Conservation (phyloP, 345 rosid genomes). For the Syzygium jambos region DNA sequence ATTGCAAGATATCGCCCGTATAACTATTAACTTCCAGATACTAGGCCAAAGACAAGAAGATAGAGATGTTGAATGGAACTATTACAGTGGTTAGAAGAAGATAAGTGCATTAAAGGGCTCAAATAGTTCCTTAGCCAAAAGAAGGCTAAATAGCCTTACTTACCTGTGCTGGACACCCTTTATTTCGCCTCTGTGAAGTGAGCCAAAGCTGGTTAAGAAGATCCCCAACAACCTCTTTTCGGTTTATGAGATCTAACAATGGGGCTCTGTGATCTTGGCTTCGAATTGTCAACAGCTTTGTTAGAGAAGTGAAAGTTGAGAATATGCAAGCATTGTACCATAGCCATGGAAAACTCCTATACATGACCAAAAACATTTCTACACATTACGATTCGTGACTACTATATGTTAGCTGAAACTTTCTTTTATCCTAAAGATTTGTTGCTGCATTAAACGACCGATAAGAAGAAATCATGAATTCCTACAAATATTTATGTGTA, state of each 20-base stretch:
- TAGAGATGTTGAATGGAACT: background rate
- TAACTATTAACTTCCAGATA: background rate
- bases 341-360: background rate
- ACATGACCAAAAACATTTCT: background rate
- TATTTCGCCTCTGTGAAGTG: slow-evolving; percentile 66
- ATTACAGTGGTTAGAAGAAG: background rate
- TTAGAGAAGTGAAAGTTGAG: background rate
- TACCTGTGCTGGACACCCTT: slow-evolving; percentile 89
- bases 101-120: background rate
- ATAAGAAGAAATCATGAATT: background rate
- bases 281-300: slow-evolving; percentile 17
- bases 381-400: background rate
- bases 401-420: background rate
- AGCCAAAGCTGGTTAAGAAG: slow-evolving; percentile 88
- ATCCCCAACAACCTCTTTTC: slow-evolving; percentile 82
- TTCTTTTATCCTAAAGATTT: background rate
- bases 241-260: slow-evolving; percentile 75
- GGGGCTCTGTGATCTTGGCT: slow-evolving; percentile 57
- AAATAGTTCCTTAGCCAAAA: too few species aligned
- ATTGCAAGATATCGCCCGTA: background rate
- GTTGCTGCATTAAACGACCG: background rate
- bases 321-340: background rate
- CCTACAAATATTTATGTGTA: background rate
- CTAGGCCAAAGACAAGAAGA: background rate
- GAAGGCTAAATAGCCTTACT: background rate